Base-by-base conservation (phyloP, 257 asterid species). In the Verbascum thapsus region DNA sequence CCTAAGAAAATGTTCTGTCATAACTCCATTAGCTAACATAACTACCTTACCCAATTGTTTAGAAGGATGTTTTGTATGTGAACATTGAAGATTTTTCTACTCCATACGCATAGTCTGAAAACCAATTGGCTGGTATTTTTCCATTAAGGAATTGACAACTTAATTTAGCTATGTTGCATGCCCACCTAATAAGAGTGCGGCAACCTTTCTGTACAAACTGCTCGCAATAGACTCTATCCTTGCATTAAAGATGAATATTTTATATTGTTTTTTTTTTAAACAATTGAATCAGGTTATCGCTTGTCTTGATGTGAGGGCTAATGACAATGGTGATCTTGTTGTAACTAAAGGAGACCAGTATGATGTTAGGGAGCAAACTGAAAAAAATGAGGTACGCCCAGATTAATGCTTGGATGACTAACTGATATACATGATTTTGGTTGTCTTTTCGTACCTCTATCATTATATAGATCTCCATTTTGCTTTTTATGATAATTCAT, bases 261-360 rank as follows among this genome's bases (percentile, higher is more conserved):
- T 72, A 39, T 26, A 10, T 41, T 72, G 19, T 47, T 45, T 65
- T 16, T n/a, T 73, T 52, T 72, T 30, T n/a, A n/a, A n/a, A 59
- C 17, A 20, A 72, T 52, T 69, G 60, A n/a, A n/a, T 66, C 87
- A 92, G 99, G 95, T 92, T 62, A 92, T 92, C 57, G 99, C 99
- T 49, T 92, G 97, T 74, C 99, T 92, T 82, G 99, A 92, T 78
- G 99, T 92, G 72, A 87, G 99, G 79, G 64, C 95, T 12, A 89
- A 89, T 67, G 97, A 92, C 69, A 80, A 71, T 3, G 99, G 99
- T 47, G 96, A 92, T 71, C 91, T 92, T 54, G 91, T 92, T 63
- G 99, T 92, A 51, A 92, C 99, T 72, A 92, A 92, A 79, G 99
- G 99, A 63, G 99, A 92, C 70, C 99, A 92, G 45, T 92, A 92